phyloP scores from a whole-genome alignment of 768 basidiomycete species.

The Asterophora parasitica region DNA sequence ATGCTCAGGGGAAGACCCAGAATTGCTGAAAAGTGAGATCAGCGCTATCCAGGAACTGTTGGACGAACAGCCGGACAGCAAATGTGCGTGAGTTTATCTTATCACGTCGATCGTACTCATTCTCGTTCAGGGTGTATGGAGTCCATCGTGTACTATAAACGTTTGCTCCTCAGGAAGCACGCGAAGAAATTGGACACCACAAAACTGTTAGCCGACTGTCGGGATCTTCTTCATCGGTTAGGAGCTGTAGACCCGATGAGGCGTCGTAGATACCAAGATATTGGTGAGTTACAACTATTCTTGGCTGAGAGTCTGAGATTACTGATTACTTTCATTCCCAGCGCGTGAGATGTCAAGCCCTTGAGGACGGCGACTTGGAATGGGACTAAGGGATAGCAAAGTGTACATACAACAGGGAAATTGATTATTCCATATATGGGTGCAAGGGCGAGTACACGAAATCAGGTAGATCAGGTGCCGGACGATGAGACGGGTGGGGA shows the following conservation, averaged over 20 bases:
- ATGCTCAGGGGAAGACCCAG: constrained; percentile 49
- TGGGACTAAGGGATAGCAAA: background rate
- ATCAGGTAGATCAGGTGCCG: too few species aligned
- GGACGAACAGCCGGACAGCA: constrained; percentile 87
- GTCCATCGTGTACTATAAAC: constrained; percentile 80
- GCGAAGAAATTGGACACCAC: constrained; percentile 12
- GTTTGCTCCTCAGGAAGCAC: constrained; percentile 54
- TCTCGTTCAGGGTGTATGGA: constrained; percentile 83
- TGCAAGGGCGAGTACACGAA: too few species aligned
- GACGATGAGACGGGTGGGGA: too few species aligned
- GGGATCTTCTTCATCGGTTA: constrained; percentile 45
- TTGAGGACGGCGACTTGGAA: too few species aligned
- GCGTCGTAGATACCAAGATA: constrained; percentile 60
- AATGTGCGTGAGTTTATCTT: constrained; percentile 51
- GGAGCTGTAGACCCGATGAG: constrained; percentile 51
- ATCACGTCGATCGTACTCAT: background rate
- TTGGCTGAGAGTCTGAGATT: too few species aligned
- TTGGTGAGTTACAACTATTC: constrained; percentile 36
- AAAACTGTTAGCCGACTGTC: constrained; percentile 22
- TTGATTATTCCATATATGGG: too few species aligned
- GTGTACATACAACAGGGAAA: background rate
- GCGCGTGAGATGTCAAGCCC: background rate
- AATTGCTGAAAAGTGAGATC: constrained; percentile 71
- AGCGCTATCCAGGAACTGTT: constrained; percentile 74
- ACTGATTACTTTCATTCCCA: background rate